Evolutionary conservation across 2,329 filamentous ascomycete species (phyloP), one percentile per base, ranked within the genome.

Genomic region (Phialophora macrospora): DNA sequence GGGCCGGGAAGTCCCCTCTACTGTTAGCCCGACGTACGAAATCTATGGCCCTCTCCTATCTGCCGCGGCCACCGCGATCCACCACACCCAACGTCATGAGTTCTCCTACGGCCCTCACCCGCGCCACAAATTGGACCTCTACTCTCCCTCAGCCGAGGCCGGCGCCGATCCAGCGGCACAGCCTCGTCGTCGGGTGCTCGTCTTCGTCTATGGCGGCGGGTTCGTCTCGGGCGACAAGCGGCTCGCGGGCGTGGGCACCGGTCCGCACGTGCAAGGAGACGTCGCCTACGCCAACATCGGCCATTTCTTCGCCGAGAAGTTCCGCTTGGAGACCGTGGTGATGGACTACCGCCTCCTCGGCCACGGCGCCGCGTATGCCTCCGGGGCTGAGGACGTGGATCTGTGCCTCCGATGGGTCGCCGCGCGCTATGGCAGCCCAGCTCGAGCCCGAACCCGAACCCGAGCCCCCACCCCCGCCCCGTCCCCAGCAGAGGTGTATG

Each of bases 171-270:
- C 2, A 34, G 32, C 32, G 12, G 32, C 32, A 34, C 32, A 11
- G 9, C 32, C 32, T 34, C 32, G 32, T 12, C 32, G 32, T 12
- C 9, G 20, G n/a, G 77, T 82, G 2, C 70, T 81, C 32, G 73
- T 81, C 5, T 77, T 76, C 60, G 74, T 81, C 58, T 76, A 81
- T 63, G 79, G 79, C 52, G 79, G 78, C 44, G 72, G 76, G 76
- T 75, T 80, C 62, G 68, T 74, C 5, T 32, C 55, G 32, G 78
- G 78, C 20, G 69, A 72, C 30, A 76, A 73, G 56, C 74, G 72
- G n/a, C 63, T 76, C 69, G 61, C 73, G 60, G 44, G 32, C 32
- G 1, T 34, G 32, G 32, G 32, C 32, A 4, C 9, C 3, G 32
- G 32, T 12, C 32, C 32, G 9, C 32, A 54, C 62, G 65, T 72